Base-by-base conservation (phyloP, 2,329 filamentous ascomycete species). In the Fusarium temperatum region DNA sequence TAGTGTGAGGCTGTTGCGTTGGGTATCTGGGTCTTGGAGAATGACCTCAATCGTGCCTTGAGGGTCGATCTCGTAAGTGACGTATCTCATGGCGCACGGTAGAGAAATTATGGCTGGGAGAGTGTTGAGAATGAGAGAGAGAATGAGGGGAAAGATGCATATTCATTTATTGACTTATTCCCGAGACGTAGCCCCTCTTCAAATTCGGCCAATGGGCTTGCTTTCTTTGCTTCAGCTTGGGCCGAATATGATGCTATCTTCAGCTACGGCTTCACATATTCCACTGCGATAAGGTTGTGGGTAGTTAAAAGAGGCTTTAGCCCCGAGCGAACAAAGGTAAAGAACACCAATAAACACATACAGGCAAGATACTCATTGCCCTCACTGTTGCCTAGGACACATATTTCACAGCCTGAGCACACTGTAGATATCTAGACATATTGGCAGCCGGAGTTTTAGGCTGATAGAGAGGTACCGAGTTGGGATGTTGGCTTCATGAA, bases 361-460 rank as follows among this genome's bases (percentile, higher is more conserved):
- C n/a, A n/a, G n/a, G n/a, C n/a, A n/a, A n/a, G n/a, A n/a, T n/a
- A n/a, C n/a, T n/a, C n/a, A n/a, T n/a, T n/a, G n/a, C n/a, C n/a
- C n/a, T n/a, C n/a, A n/a, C n/a, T n/a, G n/a, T n/a, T n/a, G n/a
- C n/a, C n/a, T n/a, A n/a, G n/a, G n/a, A n/a, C 17, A 24, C 15
- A 45, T 44, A 4, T 24, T 24, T 10, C 41, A 44, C 10, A 12
- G n/a, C n/a, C 22, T 12, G 6, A 44, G 10, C 10, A 44, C 1
- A 5, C 8, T 44, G 15, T 12, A 8, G 24, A 15, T 17, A 5
- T 15, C n/a, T 17, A 5, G n/a, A 44, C 10, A 8, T 26, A 26
- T 26, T 17, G n/a, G 5, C 9, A 44, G n/a, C 5, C 6, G 1
- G 17, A 14, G 0, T 14, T n/a, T 24, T 7, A 5, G 0, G 6